phyloP scores from a whole-genome alignment of 306 rosid species.

The Geum urbanum region DNA sequence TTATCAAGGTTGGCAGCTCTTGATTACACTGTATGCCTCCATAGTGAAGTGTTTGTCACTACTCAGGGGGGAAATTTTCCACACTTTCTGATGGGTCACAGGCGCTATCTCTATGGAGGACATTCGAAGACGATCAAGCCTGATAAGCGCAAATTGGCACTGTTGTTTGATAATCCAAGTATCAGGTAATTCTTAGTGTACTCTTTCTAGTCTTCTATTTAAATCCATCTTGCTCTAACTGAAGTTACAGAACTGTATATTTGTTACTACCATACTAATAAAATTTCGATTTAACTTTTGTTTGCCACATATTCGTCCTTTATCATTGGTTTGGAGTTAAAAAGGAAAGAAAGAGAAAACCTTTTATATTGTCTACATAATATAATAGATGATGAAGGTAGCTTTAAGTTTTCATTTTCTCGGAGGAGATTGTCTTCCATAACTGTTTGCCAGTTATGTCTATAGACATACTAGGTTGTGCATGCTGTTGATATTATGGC shows the following conservation, averaged over 20 bases:
- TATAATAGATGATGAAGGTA: background rate
- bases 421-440: background rate
- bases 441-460: background rate
- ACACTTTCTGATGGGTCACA: conserved; percentile 94
- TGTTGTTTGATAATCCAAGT: conserved; percentile 61
- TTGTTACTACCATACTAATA: background rate
- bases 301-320: background rate
- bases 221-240: too few relatives aligned
- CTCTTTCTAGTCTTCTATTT: too few relatives aligned
- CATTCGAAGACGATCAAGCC: conserved; percentile 94
- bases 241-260: background rate
- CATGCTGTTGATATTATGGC: background rate
- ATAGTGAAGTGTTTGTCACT: conserved; percentile 92
- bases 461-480: background rate
- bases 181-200: conserved; percentile 49
- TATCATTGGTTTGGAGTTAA: background rate
- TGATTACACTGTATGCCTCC: conserved; percentile 92
- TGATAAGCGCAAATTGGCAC: conserved; percentile 79
- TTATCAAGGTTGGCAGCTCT: conserved; percentile 96
- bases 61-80: conserved; percentile 99
- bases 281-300: background rate
- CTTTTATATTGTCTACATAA: background rate
- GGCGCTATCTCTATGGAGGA: conserved; percentile 77
- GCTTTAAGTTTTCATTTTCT: background rate
- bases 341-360: background rate